Percentiles rank a stretch among this genome's conserved stretches.
phyloP scores from a whole-genome alignment of 805 yeast genomes.

The Pichia phayaonensis region DNA sequence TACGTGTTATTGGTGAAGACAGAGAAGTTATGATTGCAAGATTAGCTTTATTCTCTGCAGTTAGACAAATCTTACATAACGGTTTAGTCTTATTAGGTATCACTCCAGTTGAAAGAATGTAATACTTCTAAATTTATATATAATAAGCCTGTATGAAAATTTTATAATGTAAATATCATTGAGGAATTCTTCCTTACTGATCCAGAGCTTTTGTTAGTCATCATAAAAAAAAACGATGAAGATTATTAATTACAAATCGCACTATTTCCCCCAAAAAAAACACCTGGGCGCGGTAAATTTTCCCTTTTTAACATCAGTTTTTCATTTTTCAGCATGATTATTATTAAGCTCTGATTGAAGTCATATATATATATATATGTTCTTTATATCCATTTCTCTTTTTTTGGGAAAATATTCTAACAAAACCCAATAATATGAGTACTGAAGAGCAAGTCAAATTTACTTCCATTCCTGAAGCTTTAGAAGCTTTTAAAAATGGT shows the following conservation, averaged over 20 bases:
- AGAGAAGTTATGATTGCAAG: conserved; percentile 82
- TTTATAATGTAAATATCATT: not conserved
- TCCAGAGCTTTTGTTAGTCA: not conserved
- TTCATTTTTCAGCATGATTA: not conserved
- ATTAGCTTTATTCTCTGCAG: conserved; percentile 82
- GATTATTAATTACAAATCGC: no score
- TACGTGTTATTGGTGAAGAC: conserved; percentile 96
- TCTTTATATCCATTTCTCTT: not conserved
- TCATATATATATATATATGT: not conserved
- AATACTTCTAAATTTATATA: conserved; percentile 14
- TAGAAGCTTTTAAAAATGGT: conserved; percentile 65
- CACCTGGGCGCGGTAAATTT: not conserved
- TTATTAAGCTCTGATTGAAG: not conserved
- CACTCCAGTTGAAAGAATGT: conserved; percentile 99
- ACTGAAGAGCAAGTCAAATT: conserved; percentile 25
- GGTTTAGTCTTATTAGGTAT: conserved; percentile 88
- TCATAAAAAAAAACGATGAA: not conserved
- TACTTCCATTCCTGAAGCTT: conserved; percentile 58
- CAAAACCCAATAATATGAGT: conserved; percentile 2
- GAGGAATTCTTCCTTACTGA: not conserved
- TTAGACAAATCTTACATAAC: conserved; percentile 80
- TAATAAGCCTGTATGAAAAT: not conserved
- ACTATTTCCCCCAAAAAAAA: not conserved
- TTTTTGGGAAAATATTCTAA: not conserved
- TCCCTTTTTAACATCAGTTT: not conserved